Conservation (phyloP, 805 yeast species). For the Pichia californica region DNA sequence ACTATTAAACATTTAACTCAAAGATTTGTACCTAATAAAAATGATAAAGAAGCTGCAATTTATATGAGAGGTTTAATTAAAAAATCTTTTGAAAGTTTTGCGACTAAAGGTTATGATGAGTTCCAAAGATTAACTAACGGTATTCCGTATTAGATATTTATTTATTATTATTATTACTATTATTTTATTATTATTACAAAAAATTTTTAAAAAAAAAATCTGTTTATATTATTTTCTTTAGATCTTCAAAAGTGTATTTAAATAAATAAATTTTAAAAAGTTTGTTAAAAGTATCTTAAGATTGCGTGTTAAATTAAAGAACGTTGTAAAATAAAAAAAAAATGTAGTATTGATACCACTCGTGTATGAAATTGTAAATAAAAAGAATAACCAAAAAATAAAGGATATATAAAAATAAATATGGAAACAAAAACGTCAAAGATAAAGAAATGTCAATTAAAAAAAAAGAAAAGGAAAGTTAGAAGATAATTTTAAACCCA, state of each 20-base stretch:
- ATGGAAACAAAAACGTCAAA: no score
- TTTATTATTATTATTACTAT: no score
- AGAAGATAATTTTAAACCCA: no score
- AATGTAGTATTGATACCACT: not conserved
- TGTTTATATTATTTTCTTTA: no score
- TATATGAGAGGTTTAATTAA: constrained; percentile 69
- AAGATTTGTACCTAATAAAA: constrained; percentile 75
- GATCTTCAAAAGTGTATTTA: no score
- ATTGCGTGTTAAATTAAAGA: not conserved
- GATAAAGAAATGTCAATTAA: no score
- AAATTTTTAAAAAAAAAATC: no score
- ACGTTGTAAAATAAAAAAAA: not conserved
- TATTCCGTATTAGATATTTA: constrained; percentile 74
- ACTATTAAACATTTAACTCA: constrained; percentile 72
- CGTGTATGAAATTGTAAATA: not conserved
- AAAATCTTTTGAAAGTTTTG: constrained; percentile 79
- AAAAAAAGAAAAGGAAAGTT: no score
- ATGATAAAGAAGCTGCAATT: constrained; percentile 79
- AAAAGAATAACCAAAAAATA: not conserved
- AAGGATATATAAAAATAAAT: not conserved
- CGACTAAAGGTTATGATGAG: constrained; percentile 94
- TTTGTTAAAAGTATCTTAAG: no score
- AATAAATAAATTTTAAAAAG: no score
- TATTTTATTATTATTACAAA: no score
- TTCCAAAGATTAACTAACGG: constrained; percentile 96